These are phyloP conservation scores for Euryodendron excelsum DNA, from an alignment of 148 eudicot genomes.

Conservation along the genomic window DNA sequence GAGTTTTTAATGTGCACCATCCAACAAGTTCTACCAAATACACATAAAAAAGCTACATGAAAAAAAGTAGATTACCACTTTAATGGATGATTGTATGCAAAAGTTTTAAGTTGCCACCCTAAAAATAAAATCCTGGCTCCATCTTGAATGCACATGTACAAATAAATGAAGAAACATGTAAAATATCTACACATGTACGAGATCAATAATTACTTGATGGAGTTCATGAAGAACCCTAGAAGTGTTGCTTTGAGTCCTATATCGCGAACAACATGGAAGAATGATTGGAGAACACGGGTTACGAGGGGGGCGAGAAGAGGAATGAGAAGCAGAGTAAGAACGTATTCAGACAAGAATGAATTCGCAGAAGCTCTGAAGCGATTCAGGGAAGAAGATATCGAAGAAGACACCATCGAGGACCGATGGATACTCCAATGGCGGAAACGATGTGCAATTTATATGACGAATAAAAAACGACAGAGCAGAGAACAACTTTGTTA, in stretches of 20 bases:
- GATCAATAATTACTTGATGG: conserved; percentile 75
- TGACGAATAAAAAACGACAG: background rate
- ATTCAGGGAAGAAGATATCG: conserved; percentile 21
- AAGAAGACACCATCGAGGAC: conserved; percentile 15
- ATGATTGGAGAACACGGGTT: conserved; percentile 45
- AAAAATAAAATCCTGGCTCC: no score
- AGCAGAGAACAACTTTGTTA: background rate
- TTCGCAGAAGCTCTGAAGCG: conserved; percentile 49
- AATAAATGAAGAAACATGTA: no score
- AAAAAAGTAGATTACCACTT: no score
- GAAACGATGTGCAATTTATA: background rate
- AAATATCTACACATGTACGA: no score
- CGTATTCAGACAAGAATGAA: conserved; percentile 49
- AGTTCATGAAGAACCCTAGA: conserved; percentile 47
- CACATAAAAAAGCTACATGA: background rate
- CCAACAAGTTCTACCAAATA: no score
- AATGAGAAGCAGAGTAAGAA: conserved; percentile 43
- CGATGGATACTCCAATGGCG: background rate
- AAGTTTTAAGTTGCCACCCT: no score
- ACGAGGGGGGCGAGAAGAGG: conserved; percentile 57
- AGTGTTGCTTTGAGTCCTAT: conserved; percentile 58
- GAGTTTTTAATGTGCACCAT: no score
- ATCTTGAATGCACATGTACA: no score
- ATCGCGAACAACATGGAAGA: conserved; percentile 39
- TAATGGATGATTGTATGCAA: no score